Conservation (phyloP, 202 grass and related monocot genomes). For the Schoenoplectus tabernaemontani region DNA sequence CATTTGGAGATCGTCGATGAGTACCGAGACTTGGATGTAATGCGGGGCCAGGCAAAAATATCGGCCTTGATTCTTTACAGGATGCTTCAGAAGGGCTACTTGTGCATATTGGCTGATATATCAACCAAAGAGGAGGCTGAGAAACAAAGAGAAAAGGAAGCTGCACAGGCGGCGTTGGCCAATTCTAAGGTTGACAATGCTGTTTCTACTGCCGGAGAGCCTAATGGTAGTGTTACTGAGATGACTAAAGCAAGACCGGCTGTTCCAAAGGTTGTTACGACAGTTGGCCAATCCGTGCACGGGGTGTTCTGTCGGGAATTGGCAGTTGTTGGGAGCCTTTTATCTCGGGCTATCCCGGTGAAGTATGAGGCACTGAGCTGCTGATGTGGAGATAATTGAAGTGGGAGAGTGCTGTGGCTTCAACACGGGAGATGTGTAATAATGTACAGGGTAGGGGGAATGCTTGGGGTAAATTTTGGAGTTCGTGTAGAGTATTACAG, state of each 20-base stretch:
- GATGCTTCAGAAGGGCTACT: conserved; percentile 82
- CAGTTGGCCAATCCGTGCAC: conserved; percentile 20
- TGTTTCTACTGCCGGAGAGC: neutral
- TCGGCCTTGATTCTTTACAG: conserved; percentile 69
- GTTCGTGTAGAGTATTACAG: conserved; percentile 13
- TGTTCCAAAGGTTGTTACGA: neutral
- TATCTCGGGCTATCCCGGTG: conserved; percentile 58
- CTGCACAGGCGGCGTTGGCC: neutral
- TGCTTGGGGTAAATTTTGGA: conserved; percentile 24
- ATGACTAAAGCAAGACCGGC: conserved; percentile 21
- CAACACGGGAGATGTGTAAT: conserved; percentile 28
- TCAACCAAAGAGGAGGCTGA: conserved; percentile 49
- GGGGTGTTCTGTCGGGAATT: conserved; percentile 97
- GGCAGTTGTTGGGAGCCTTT: conserved; percentile 78
- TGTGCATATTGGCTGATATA: conserved; percentile 45
- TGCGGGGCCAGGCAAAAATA: conserved; percentile 79
- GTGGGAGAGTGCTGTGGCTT: conserved; percentile 4
- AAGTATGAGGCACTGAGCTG: conserved; percentile 95
- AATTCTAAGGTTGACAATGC: neutral
- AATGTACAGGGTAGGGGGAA: conserved; percentile 23
- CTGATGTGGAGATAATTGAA: conserved; percentile 30
- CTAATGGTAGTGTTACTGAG: neutral
- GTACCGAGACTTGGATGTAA: conserved; percentile 69
- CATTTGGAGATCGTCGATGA: conserved; percentile 76
- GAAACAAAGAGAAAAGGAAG: conserved; percentile 40